phyloP scores from a whole-genome alignment of 2,329 filamentous ascomycete genomes.

The Calonectria henricotiae region DNA sequence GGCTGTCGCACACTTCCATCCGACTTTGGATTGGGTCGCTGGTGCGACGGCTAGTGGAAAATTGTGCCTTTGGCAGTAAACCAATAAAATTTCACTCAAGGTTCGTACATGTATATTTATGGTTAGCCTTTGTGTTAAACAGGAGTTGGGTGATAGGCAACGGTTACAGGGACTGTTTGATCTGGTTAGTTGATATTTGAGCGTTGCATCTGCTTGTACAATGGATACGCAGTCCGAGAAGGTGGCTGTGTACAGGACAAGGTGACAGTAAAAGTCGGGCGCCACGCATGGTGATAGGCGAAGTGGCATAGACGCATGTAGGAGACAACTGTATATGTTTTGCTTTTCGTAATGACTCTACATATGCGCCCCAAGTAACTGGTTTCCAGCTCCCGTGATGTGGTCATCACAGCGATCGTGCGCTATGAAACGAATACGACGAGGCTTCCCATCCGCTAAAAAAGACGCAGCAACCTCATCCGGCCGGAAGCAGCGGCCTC shows the following conservation, averaged over 20 bases:
- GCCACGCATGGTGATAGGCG: neutral
- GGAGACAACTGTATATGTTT: neutral
- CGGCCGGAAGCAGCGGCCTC: conserved; percentile 32
- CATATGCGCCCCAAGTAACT: neutral
- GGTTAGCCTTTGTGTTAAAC: neutral
- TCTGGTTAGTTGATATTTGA: conserved; percentile 3
- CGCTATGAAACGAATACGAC: conserved; percentile 20
- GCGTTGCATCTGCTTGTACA: neutral
- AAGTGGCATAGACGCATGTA: neutral
- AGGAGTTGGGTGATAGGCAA: conserved; percentile 19
- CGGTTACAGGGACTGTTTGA: conserved; percentile 8
- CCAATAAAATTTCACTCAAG: neutral
- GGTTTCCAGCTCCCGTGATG: conserved; percentile 16
- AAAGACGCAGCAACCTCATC: neutral
- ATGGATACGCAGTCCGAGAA: neutral
- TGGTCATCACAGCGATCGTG: conserved; percentile 8
- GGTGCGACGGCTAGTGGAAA: conserved; percentile 95
- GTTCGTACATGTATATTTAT: neutral
- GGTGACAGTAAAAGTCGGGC: neutral
- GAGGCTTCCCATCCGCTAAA: neutral
- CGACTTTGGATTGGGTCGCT: conserved; percentile 90
- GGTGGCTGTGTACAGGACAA: neutral
- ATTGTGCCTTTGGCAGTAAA: conserved; percentile 88
- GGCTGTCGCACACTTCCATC: conserved; percentile 92
- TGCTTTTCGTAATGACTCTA: neutral